These are phyloP conservation scores for Xylaria grammica DNA, from an alignment of 495 filamentous ascomycete species.

Conservation along the genomic window DNA sequence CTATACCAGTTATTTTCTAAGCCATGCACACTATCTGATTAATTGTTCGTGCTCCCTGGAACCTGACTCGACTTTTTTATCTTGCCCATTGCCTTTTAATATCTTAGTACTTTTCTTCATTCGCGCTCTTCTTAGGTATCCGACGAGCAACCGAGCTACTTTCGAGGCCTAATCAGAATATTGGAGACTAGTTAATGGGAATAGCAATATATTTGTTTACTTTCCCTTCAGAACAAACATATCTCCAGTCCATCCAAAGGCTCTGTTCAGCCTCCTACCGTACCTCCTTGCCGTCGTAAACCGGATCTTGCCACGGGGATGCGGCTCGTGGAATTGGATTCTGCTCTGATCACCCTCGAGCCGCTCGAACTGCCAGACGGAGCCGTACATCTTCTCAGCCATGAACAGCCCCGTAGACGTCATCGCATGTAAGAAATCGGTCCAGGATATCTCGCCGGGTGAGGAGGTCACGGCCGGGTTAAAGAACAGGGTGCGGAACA, in stretches of 20 bases:
- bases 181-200: no score
- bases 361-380: slow-evolving; percentile 56
- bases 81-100: no score
- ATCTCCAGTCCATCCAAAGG: slow-evolving; percentile 46
- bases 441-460: slow-evolving; percentile 55
- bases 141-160: no score
- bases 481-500: slow-evolving; percentile 55
- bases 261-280: slow-evolving; percentile 51
- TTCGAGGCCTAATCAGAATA: no score
- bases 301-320: slow-evolving; percentile 55
- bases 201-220: no score
- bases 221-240: slow-evolving; percentile 19
- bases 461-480: slow-evolving; percentile 28
- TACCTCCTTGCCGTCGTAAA: slow-evolving; percentile 41
- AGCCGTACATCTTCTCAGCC: slow-evolving; percentile 57
- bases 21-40: no score
- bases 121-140: no score
- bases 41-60: no score
- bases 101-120: no score
- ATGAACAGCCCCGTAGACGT: slow-evolving; percentile 49
- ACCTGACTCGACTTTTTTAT: no score
- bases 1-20: no score
- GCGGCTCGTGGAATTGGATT: slow-evolving; percentile 63
- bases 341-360: slow-evolving; percentile 47
- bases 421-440: slow-evolving; percentile 59